Evolutionary conservation across 2,329 filamentous ascomycete genomes (phyloP), one percentile per base, ranked within the genome.

Genomic region (Cryphonectria nitschkei): DNA sequence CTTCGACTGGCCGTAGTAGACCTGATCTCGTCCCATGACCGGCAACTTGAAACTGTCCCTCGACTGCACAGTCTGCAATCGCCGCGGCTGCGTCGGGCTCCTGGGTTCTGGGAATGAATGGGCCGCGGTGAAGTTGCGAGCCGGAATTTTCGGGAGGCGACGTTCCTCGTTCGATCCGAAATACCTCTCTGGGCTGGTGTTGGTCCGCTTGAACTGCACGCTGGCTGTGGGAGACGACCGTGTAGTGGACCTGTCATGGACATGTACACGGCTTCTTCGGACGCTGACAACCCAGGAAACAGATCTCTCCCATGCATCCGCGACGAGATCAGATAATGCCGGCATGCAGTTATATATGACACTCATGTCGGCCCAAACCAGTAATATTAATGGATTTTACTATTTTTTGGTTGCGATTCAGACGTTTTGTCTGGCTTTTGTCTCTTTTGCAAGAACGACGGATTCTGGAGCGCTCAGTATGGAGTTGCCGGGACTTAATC

Each of bases 311-410:
- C 63, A 65, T 46, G 63, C 63, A 22, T 34, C 63, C 41, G 26
- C 41, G 8, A 65, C 37, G 11, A 65, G 9, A 13, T 65, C 63
- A 34, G 63, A 32, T 14, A 65, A 34, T 32, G 43, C 41, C 19
- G 63, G 63, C 14, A 50, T 52, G 43, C 63, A 65, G 14, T n/a
- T 65, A 29, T 65, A 65, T 16, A 50, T 52, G 29, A 14, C 41
- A 50, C 63, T 65, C 43, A 65, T 65, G 29, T 37, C 63, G 63
- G 22, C 13, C 22, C 16, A 11, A 34, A n/a, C 8, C 13, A 5
- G 34, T 6, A 37, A n/a, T 34, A n/a, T 16, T 29, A 22, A 9
- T 5, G 61, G 37, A 32, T n/a, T 43, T 1, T 46, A 22, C 43
- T 46, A 37, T 19, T 13, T 46, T 26, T 22, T 8, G 16, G 32